Evolutionary conservation across 768 basidiomycete species (phyloP), one percentile per base, ranked within the genome.

Genomic region (Suillus spraguei): DNA sequence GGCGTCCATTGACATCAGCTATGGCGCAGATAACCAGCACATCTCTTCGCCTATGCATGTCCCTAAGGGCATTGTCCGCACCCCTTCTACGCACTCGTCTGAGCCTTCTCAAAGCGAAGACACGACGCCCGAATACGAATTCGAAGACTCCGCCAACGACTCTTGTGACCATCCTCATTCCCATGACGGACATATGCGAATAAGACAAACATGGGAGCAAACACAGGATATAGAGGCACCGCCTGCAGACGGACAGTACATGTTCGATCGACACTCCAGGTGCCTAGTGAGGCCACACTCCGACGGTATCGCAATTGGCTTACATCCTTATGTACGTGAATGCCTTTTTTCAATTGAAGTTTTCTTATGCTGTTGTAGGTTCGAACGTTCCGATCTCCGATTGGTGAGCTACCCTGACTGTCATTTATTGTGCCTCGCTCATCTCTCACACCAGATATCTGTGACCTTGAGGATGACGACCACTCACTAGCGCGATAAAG

Each of bases 61-160:
- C 14, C 66, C 64, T 10, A 69, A 73, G 60, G 65, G 65, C 42
- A 62, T 72, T 24, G 71, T 72, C 63, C 75, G 62, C 14, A 10
- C 54, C 20, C 44, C 67, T 49, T 67, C 71, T 38, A 42, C 53
- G 33, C 65, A 62, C 59, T 59, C 65, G 59, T 72, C 76, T 2
- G 61, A 65, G n/a, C 60, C 62, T 10, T 71, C 68, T 10, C 70
- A 64, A 28, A 71, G 69, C 17, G 73, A 74, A 35, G 77, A 76
- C 46, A 67, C 76, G 39, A 78, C 76, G 0, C 77, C 80, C 11
- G 76, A 76, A n/a, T 79, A 80, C 59, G 81, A 83, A 46, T 69
- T 70, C 5, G 81, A 80, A 14, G 71, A 74, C 50, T 65, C 67
- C 8, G 58, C 67, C 8, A 65, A 68, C 16, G 38, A 64, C 39